Evolutionary conservation across 2,329 filamentous ascomycete species (phyloP).

Genomic region (Teratosphaeria epicoccoides): DNA sequence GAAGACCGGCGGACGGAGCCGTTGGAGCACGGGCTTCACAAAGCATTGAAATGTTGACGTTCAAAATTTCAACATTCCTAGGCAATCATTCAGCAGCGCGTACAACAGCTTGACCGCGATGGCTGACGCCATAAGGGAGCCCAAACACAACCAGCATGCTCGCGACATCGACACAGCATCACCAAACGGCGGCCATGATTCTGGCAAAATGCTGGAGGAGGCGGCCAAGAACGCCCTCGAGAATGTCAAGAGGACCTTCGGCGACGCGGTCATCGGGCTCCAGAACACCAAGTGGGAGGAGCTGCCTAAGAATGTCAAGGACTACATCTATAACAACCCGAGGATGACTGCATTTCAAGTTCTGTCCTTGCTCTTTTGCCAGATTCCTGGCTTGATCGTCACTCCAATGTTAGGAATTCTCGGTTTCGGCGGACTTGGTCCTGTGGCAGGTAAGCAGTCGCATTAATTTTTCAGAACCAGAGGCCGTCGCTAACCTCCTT

Average conservation of each 20-base stretch:
- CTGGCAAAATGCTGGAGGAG: neutral
- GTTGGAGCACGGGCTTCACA: no score
- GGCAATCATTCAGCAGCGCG: neutral
- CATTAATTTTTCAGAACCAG: neutral
- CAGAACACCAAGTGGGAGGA: conserved; percentile 2
- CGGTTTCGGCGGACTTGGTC: conserved; percentile 5
- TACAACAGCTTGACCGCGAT: neutral
- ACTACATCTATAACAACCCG: conserved; percentile 5
- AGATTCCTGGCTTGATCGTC: conserved; percentile 2
- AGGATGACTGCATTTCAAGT: conserved; percentile 4
- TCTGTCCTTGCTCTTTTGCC: conserved; percentile 1
- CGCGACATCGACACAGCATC: neutral
- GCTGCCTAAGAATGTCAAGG: neutral
- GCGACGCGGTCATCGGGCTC: neutral
- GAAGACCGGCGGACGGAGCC: no score
- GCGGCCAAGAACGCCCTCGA: conserved; percentile 3
- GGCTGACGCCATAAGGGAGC: no score
- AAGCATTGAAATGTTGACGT: no score
- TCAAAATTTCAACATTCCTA: no score
- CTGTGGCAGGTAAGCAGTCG: conserved; percentile 4
- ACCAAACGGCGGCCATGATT: neutral
- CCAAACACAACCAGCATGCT: neutral
- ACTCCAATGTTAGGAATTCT: conserved; percentile 3
- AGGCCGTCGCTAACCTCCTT: neutral
- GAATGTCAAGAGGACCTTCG: neutral